These are phyloP conservation scores for Thelephora terrestris DNA, from an alignment of 1,284 basidiomycete species.

Conservation along the genomic window DNA sequence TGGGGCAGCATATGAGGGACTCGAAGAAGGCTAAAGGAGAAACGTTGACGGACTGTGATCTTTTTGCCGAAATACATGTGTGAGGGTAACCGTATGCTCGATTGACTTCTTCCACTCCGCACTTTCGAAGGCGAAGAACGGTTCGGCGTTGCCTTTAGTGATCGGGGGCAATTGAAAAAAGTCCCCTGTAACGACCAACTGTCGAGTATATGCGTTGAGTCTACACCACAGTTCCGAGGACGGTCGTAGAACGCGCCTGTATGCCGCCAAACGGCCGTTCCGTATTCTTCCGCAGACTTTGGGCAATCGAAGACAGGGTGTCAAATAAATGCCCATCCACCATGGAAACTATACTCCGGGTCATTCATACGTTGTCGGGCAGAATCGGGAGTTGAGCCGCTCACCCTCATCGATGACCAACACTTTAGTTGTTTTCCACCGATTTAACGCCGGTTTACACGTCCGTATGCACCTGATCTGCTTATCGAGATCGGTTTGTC, in stretches of 20 bases:
- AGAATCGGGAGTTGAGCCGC: conserved; percentile 5
- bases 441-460: conserved; percentile 25
- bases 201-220: conserved; percentile 3
- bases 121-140: conserved; percentile 84
- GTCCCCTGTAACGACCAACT: conserved; percentile 88
- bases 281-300: conserved; percentile 42
- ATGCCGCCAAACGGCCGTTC: conserved; percentile 87
- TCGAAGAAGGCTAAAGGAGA: not conserved
- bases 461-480: conserved; percentile 28
- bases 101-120: conserved; percentile 75
- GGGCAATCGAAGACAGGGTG: conserved; percentile 46
- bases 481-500: conserved; percentile 24
- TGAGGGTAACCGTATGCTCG: conserved; percentile 73
- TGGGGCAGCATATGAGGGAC: conserved; percentile 17
- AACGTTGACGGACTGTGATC: conserved; percentile 27
- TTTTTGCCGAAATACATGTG: conserved; percentile 78
- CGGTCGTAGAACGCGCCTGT: conserved; percentile 41
- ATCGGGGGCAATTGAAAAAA: conserved; percentile 98
- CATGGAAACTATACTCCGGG: conserved; percentile 74
- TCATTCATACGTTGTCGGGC: not conserved
- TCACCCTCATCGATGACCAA: conserved; percentile 93
- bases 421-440: conserved; percentile 43
- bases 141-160: conserved; percentile 33
- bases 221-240: not conserved
- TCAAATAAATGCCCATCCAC: conserved; percentile 91